Conservation (phyloP, 768 basidiomycete genomes). For the Lyophyllum semitale region DNA sequence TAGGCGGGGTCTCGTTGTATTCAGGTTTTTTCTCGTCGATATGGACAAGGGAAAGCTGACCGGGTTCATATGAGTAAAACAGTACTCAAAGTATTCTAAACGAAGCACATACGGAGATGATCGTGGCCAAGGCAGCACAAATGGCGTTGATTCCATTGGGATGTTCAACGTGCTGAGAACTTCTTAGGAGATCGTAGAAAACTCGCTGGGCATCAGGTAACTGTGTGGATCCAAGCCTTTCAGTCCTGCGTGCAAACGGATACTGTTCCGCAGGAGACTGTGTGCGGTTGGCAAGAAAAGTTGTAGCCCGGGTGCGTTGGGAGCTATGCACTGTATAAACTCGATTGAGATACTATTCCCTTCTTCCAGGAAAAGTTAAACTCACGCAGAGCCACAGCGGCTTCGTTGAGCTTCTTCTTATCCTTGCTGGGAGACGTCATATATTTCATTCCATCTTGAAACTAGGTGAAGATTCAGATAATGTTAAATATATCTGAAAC, state of each 20-base stretch:
- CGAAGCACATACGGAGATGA: conserved; percentile 13
- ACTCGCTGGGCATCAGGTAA: background rate
- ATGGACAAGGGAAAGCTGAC: conserved; percentile 14
- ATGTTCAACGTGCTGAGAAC: conserved; percentile 6
- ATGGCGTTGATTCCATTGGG: conserved; percentile 16
- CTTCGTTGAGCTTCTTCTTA: conserved; percentile 11
- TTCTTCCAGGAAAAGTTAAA: background rate
- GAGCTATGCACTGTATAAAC: conserved; percentile 7
- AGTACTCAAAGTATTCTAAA: background rate
- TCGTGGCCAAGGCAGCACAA: conserved; percentile 6
- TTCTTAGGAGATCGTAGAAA: conserved; percentile 7
- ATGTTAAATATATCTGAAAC: background rate
- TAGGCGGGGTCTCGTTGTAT: conserved; percentile 14
- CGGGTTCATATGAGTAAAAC: background rate
- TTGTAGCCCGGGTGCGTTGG: conserved; percentile 1
- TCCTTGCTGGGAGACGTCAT: conserved; percentile 7
- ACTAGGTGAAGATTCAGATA: background rate
- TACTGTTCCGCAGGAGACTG: background rate
- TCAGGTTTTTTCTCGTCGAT: background rate
- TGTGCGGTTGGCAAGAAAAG: background rate
- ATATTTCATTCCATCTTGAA: conserved; percentile 9
- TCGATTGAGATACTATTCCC: too few relatives aligned
- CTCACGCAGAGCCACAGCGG: conserved; percentile 16
- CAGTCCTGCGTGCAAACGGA: conserved; percentile 5
- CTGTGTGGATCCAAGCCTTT: background rate